Base-by-base conservation (phyloP, 352 stramenopile species). In the Aphanomyces invadans region DNA sequence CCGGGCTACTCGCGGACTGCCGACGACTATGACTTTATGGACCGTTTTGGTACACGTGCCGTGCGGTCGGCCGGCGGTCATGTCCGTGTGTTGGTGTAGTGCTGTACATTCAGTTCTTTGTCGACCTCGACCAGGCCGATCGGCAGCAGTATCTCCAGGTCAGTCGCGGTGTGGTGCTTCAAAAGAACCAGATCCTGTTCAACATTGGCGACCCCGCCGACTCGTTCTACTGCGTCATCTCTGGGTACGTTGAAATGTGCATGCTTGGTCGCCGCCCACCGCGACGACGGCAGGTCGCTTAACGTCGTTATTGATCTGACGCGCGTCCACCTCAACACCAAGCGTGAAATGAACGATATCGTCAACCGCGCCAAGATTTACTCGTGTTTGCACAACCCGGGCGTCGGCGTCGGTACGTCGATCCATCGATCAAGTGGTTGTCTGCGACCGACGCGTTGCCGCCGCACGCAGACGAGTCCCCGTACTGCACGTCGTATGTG, bases 161-260 rank as follows among this genome's bases (percentile, higher is more conserved):
- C 10, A 77, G 78, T 26, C 84, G 86, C 39, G 82, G 82, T 28
- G 76, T 90, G 29, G 76, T 86, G 51, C 74, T 90, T 23, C 71
- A 86, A 7, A 73, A 80, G 32, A 77, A 80, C 49, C 78, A 90
- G 31, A 78, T 77, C 49, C 65, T 90, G 2, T 90, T 90, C 66
- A 73, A 79, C 38, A 82, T 89, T 28, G 82, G 82, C 1, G 82
- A 90, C 57, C 68, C 74, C 3, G 82, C 82, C 3, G 82, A 90
- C 59, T 77, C 80, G 26, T 88, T 90, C 57, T 90, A 88, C 54
- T 88, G 80, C 57, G 77, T 89, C 70, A 86, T 89, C 72, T 89
- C 83, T 59, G 82, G 82, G 32, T 78, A 36, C 9, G 17, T 49
- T n/a, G n/a, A n/a, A n/a, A n/a, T n/a, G n/a, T n/a, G n/a, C n/a